These are phyloP conservation scores for Centella asiatica DNA, from an alignment of 129 eudicot species.

Conservation along the genomic window DNA sequence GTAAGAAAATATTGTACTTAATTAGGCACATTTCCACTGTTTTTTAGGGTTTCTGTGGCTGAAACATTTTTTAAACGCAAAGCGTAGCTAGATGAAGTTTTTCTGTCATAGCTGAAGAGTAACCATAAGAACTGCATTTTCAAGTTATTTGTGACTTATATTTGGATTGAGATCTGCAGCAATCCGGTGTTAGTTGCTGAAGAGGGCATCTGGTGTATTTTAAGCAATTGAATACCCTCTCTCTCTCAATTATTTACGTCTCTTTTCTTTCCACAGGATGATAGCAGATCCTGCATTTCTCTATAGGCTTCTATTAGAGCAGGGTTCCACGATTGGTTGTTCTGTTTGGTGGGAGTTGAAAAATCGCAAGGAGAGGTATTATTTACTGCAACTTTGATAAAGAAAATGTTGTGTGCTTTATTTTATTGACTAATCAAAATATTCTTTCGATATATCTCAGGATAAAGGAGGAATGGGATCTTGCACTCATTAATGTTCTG, in stretches of 20 bases:
- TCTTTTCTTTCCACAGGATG: slow-evolving; percentile 51
- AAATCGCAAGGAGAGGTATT: slow-evolving; percentile 80
- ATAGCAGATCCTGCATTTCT: slow-evolving; percentile 95
- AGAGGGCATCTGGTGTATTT: not conserved
- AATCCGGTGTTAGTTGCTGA: not conserved
- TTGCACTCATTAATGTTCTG: slow-evolving; percentile 85
- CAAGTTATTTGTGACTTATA: not conserved
- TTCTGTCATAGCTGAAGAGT: no score
- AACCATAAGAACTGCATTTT: no score
- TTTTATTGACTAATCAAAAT: not conserved
- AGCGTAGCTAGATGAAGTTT: no score
- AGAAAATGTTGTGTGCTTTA: not conserved
- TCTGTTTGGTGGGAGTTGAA: slow-evolving; percentile 82
- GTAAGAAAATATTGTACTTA: no score
- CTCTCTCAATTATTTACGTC: no score
- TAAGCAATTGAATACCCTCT: slow-evolving; percentile 1
- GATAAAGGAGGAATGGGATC: slow-evolving; percentile 92
- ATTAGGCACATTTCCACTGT: no score
- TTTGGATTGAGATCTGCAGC: not conserved
- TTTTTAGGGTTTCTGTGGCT: no score
- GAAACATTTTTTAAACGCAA: no score
- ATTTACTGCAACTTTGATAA: not conserved
- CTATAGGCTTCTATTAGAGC: slow-evolving; percentile 73
- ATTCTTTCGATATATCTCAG: not conserved
- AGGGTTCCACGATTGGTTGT: slow-evolving; percentile 80